These are phyloP conservation scores for Hebeloma cylindrosporum DNA, from an alignment of 768 basidiomycete species.

Conservation along the genomic window DNA sequence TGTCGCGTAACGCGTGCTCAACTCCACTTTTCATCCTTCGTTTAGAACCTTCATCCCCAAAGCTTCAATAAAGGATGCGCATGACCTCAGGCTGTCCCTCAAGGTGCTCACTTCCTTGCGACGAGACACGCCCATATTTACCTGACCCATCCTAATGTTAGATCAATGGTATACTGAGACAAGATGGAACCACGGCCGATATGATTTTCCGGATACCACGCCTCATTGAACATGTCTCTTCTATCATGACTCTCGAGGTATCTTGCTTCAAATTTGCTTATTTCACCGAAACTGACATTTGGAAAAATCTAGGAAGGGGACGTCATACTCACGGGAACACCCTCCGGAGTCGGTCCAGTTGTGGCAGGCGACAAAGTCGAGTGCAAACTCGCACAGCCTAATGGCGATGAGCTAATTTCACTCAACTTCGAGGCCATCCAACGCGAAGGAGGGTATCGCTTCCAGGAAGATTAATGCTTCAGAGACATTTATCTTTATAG, in stretches of 20 bases:
- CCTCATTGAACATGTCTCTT: constrained; percentile 87
- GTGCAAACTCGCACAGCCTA: constrained; percentile 62
- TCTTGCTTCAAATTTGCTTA: constrained; percentile 9
- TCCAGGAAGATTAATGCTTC: constrained; percentile 9
- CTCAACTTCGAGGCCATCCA: constrained; percentile 66
- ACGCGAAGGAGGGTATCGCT: constrained; percentile 56
- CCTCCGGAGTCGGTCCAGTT: constrained; percentile 84
- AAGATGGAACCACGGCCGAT: constrained; percentile 80
- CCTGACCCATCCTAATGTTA: constrained; percentile 28
- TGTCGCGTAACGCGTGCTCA: not conserved
- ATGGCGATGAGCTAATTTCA: constrained; percentile 54
- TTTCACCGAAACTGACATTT: not conserved
- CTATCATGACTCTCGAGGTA: constrained; percentile 97
- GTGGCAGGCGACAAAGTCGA: constrained; percentile 74
- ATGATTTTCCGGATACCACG: constrained; percentile 93
- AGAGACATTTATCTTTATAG: not conserved
- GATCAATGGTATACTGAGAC: constrained; percentile 84
- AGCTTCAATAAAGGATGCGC: constrained; percentile 62
- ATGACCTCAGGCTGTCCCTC: constrained; percentile 74
- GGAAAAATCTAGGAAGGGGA: constrained; percentile 70
- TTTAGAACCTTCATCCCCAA: constrained; percentile 80
- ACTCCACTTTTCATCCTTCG: not conserved
- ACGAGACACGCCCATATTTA: not conserved
- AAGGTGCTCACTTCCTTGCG: constrained; percentile 47
- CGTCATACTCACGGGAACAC: constrained; percentile 89